Conservation (phyloP, 2,329 filamentous ascomycete genomes). For the Sporothrix globosa region DNA sequence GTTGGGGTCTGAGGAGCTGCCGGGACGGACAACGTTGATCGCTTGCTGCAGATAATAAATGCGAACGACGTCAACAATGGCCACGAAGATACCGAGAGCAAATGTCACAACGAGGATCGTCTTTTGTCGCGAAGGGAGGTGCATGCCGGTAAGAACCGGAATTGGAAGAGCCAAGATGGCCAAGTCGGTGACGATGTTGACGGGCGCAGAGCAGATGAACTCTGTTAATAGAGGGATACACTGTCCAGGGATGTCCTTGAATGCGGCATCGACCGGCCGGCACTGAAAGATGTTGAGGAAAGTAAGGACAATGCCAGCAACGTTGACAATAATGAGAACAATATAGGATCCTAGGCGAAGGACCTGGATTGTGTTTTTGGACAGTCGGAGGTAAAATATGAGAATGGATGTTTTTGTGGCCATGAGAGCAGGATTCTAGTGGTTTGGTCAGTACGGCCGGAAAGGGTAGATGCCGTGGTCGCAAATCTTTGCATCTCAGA, state of each 20-base stretch:
- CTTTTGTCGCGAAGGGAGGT: conserved; percentile 82
- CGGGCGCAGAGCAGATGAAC: conserved; percentile 75
- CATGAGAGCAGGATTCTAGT: conserved; percentile 86
- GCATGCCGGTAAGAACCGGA: conserved; percentile 84
- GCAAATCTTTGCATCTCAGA: background rate
- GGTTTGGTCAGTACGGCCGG: background rate
- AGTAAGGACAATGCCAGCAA: conserved; percentile 76
- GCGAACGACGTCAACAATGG: conserved; percentile 83
- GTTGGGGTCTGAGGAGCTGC: conserved; percentile 44
- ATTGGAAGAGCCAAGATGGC: conserved; percentile 86
- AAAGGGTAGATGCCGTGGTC: conserved; percentile 30
- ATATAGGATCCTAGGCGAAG: conserved; percentile 82
- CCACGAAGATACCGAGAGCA: conserved; percentile 81
- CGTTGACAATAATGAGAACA: conserved; percentile 76
- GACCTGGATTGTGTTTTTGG: conserved; percentile 73
- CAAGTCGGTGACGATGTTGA: conserved; percentile 90
- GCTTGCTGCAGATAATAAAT: conserved; percentile 88
- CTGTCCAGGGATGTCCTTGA: conserved; percentile 49
- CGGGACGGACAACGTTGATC: conserved; percentile 48
- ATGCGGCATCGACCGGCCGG: conserved; percentile 71
- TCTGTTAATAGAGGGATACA: conserved; percentile 65
- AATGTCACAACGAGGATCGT: conserved; percentile 86
- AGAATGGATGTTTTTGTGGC: conserved; percentile 91
- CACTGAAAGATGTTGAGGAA: conserved; percentile 90
- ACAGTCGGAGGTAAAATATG: conserved; percentile 83